Evolutionary conservation across 768 basidiomycete species (phyloP), one percentile per base, ranked within the genome.

Genomic region (Tremella yokohamensis): DNA sequence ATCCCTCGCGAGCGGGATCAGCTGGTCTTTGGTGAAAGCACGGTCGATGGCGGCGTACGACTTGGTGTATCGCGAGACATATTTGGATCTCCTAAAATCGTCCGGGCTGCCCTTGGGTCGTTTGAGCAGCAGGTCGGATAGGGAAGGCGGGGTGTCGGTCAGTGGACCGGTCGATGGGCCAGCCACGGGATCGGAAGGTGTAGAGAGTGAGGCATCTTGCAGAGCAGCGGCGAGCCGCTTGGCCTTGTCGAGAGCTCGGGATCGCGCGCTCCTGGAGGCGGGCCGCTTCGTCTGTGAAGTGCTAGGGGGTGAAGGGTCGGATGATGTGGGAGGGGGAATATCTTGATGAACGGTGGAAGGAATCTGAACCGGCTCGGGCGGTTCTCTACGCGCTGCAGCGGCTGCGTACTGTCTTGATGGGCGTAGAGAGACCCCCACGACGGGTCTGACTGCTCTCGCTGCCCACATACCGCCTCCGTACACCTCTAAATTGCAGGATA

Each of bases 21-120:
- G 45, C 49, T 64, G 63, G 8, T 54, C 15, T 22, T 24, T 34
- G 20, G 49, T 22, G 49, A 64, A 64, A 37, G 63, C 58, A 11
- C 15, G 24, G 44, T 57, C 60, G 39, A 64, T 54, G 11, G 45
- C n/a, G 11, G 29, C 26, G 16, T 18, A 40, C 12, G 44, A 12
- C 18, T 39, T 15, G 2, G 40, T 16, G 40, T 61, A 61, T n/a
- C 19, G 15, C 9, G n/a, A 20, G 8, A 48, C 34, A 45, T 64
- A 60, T 45, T 19, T 42, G n/a, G 54, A 34, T 2, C 38, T 44
- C 9, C 39, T 19, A 8, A 24, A 12, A 3, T 22, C 25, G 12
- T 8, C 7, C 12, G 25, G 42, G 18, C 25, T 16, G 18, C 9
- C 16, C 39, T 13, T 13, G 22, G 57, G 56, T 15, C 42, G 44